Evolutionary conservation across 352 stramenopile genomes (phyloP), one percentile per base, ranked within the genome.

Genomic region (Phytophthora hybrid): DNA sequence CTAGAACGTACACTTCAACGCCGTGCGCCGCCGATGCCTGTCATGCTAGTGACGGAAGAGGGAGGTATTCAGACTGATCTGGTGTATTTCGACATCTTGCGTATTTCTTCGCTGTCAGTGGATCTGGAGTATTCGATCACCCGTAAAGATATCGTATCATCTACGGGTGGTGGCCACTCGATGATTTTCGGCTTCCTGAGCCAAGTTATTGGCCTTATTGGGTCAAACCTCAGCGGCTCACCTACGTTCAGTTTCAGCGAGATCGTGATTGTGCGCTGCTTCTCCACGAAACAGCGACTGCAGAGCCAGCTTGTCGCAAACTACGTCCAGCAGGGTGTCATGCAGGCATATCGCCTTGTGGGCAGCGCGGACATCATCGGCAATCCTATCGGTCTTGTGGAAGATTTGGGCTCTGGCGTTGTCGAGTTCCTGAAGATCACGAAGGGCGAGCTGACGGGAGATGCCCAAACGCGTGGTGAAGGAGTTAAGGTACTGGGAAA

Each of bases 391-490:
- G 90, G 90, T n/a, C 71, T 97, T 26, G 90, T 97, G 1, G 90
- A 95, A 68, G 90, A 97, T 61, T 78, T 97, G 32, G 90, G 90
- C 4, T 95, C 87, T n/a, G 90, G 90, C 49, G 86, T 97, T 11
- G 82, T 95, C 4, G 88, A 95, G 51, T 97, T 97, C 63, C 56
- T 97, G 29, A 97, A 95, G 73, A 94, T 97, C 62, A 97, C 90
- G n/a, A 95, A 93, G 72, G 87, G 89, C 29, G 90, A 97, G 56
- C 63, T 97, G 11, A 78, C 83, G n/a, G 90, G 90, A 4, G 88
- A 94, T 59, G 83, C 88, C 9, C 86, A 97, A 53, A 97, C 90
- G 16, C 85, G 90, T 55, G 90, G 90, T 16, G 88, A 97, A 69
- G 90, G 90, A 68, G 90, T 97, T 10, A 95, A 95, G 70, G 86